Evolutionary conservation across 164 flowering plant species (phyloP).

Genomic region (Sedum album): DNA sequence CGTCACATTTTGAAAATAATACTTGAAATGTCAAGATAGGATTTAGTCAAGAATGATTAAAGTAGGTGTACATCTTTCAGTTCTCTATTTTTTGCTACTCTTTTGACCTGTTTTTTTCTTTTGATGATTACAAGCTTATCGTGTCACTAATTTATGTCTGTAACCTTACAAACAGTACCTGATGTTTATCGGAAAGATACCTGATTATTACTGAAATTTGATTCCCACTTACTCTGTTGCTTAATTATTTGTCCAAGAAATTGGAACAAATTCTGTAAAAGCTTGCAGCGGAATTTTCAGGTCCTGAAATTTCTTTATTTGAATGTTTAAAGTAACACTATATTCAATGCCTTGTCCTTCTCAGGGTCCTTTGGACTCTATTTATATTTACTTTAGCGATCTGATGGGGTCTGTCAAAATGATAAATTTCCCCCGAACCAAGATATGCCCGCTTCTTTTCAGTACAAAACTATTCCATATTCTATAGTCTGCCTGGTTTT

Average conservation of each 20-base stretch:
- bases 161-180: too few relatives aligned
- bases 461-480: neutral
- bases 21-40: neutral
- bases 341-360: conserved; percentile 3
- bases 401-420: conserved; percentile 1
- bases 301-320: neutral
- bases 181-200: too few relatives aligned
- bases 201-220: neutral
- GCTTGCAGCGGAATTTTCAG: neutral
- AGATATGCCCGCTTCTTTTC: neutral
- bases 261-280: neutral
- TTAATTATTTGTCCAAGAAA: neutral
- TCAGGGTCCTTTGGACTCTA: neutral
- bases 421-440: neutral
- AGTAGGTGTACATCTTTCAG: neutral
- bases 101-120: neutral
- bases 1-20: too few relatives aligned
- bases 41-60: neutral
- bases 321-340: conserved; percentile 1
- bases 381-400: neutral
- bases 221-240: neutral
- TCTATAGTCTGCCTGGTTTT: neutral
- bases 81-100: neutral
- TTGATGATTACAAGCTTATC: neutral
- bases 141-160: neutral